Conservation (phyloP, 805 yeast genomes). For the Myxozyma neotropica region DNA sequence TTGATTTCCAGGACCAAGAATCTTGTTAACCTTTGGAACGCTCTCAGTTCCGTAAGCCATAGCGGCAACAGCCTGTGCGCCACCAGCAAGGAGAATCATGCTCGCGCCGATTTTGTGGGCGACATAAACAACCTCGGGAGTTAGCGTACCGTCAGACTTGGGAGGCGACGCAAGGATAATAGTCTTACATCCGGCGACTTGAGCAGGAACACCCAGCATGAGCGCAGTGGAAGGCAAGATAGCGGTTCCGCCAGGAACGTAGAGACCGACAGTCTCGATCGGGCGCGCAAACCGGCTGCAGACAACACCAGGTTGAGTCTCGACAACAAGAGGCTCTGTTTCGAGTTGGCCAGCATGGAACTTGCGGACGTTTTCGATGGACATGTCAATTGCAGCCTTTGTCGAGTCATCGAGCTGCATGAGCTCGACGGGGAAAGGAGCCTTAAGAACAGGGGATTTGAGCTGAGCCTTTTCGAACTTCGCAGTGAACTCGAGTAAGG, state of each 20-base stretch:
- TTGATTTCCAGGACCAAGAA: constrained; percentile 98
- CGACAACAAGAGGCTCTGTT: constrained; percentile 71
- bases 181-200: constrained; percentile 94
- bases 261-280: constrained; percentile 90
- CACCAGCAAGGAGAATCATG: constrained; percentile 92
- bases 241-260: constrained; percentile 99
- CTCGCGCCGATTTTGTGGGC: constrained; percentile 95
- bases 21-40: constrained; percentile 92
- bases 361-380: constrained; percentile 82
- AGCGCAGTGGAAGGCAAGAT: constrained; percentile 96
- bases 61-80: constrained; percentile 99
- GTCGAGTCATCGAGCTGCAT: constrained; percentile 75
- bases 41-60: constrained; percentile 97
- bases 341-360: constrained; percentile 94
- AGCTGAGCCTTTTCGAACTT: constrained; percentile 87
- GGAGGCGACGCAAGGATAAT: constrained; percentile 96
- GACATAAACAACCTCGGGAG: constrained; percentile 97
- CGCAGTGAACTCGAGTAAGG: constrained; percentile 83
- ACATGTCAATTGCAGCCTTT: constrained; percentile 82
- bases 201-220: constrained; percentile 98
- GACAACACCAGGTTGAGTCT: constrained; percentile 89
- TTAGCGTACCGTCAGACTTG: constrained; percentile 83
- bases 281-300: constrained; percentile 96
- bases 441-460: constrained; percentile 69
- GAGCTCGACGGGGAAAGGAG: constrained; percentile 82